A percentile compares a stretch with the other conserved stretches of the same genome.
Conservation (phyloP, 345 rosid genomes). For the Pugionium dolabratum region DNA sequence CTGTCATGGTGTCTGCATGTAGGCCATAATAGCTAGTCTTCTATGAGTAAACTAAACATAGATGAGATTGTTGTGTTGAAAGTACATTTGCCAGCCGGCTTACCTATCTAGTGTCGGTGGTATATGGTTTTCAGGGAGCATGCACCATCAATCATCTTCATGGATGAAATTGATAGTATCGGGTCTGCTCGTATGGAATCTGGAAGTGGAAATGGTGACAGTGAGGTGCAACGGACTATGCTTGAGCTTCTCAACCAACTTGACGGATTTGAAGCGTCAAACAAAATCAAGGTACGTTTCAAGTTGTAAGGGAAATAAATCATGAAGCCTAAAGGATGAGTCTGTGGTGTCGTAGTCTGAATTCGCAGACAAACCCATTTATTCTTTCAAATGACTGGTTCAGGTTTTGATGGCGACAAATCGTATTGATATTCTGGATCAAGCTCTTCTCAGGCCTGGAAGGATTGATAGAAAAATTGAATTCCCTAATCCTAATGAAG, state of each 20-base stretch:
- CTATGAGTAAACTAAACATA: neutral
- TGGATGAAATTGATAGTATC: conserved; percentile 98
- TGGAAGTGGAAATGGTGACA: conserved; percentile 99
- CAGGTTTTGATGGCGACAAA: conserved; percentile 99
- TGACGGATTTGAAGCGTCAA: conserved; percentile 98
- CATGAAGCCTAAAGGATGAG: neutral
- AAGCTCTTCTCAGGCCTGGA: conserved; percentile 98
- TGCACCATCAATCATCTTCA: conserved; percentile 94
- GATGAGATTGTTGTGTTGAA: neutral
- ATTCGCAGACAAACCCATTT: neutral
- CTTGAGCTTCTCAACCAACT: conserved; percentile 99
- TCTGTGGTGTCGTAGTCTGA: neutral
- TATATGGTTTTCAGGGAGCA: conserved; percentile 66
- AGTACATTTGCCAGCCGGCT: neutral
- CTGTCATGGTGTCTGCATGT: neutral
- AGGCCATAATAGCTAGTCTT: neutral
- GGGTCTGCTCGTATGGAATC: conserved; percentile 99
- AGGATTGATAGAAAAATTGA: conserved; percentile 97
- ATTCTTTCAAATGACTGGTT: conserved; percentile 4
- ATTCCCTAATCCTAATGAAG: conserved; percentile 97
- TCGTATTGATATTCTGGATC: conserved; percentile 95
- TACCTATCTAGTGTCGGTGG: neutral
- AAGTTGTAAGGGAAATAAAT: neutral
- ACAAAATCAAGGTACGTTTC: conserved; percentile 83
- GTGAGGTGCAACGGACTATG: conserved; percentile 98